Base-by-base conservation (phyloP, 495 filamentous ascomycete species). In the Neurospora tetrasperma region DNA sequence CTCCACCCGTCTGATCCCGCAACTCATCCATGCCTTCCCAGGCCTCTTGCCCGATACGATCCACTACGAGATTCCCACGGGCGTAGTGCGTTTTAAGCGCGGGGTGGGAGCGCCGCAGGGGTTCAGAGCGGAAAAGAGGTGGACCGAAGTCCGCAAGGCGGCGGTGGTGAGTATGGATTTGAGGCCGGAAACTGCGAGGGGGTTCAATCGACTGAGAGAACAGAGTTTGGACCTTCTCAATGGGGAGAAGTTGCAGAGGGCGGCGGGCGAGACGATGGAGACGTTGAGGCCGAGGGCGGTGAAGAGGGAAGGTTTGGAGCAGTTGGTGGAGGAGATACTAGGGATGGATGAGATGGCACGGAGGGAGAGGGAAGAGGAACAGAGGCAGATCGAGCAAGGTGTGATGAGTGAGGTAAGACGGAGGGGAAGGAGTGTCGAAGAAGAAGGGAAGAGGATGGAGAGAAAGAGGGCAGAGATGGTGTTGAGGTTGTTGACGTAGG, bases 11-110 rank as follows among this genome's bases (percentile, higher is more conserved):
- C 42, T 81, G 16, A 73, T 87, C 10, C 87, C 87, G 0, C 77
- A 79, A 39, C 76, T 85, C 44, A 73, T 86, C 2, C 80, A 83
- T 73, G 84, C 87, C 75, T 90, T 88, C 81, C 74, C 72, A 10
- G 81, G 82, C 66, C 86, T 88, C 62, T 72, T 89, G 16, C 85
- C 83, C 0, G 76, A 78, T 23, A 70, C 71, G 0, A 75, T 83
- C 73, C 9, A 35, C 5, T 86, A 85, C 70, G 38, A 59, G 40
- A 84, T 78, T 2, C 18, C 69, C 0, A 75, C 75, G 1, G 83
- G 83, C 11, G 39, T 74, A 14, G 71, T 77, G 1, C 40, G 71
- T 12, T 48, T 77, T 14, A 16, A 69, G 54, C 54, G 54, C 14
- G 54, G 54, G 14, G 1, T 38, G 16, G 54, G 27, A 0, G 12